Conservation (phyloP, 176 grass and related monocot species). For the Cenchrus americanus region DNA sequence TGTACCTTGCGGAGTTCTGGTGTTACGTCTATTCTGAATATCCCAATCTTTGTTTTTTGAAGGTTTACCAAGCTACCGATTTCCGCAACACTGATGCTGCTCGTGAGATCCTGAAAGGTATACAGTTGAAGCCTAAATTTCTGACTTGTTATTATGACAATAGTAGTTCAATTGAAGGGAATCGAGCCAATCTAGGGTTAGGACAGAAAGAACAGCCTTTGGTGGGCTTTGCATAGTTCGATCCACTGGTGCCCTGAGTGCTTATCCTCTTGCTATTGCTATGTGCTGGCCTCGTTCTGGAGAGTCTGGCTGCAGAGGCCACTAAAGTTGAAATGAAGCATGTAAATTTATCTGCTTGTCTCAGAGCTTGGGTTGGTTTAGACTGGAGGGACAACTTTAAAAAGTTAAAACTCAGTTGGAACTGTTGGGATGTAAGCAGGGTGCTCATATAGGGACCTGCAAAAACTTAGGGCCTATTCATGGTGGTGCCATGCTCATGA, state of each 20-base stretch:
- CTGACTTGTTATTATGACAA: background rate
- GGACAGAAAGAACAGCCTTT: background rate
- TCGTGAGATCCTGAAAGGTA: slow-evolving; percentile 63
- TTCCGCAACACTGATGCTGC: slow-evolving; percentile 51
- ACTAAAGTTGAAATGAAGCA: slow-evolving; percentile 10
- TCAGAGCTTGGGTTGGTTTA: background rate
- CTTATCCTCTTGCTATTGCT: background rate
- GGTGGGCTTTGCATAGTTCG: background rate
- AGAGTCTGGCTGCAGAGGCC: background rate
- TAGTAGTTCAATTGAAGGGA: background rate
- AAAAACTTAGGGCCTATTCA: background rate
- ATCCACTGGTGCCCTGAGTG: background rate
- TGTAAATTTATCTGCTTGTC: background rate
- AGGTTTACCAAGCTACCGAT: slow-evolving; percentile 53
- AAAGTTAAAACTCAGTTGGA: background rate
- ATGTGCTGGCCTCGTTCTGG: background rate
- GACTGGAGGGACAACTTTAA: background rate
- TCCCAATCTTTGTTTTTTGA: background rate
- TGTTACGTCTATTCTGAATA: slow-evolving; percentile 41
- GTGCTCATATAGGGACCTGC: background rate
- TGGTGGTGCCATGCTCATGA: background rate
- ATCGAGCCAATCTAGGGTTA: background rate
- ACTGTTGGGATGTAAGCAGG: background rate
- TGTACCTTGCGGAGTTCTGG: background rate
- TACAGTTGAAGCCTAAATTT: background rate